Base-by-base conservation (phyloP, 177 flowering plant genomes). In the Telopea speciosissima region DNA sequence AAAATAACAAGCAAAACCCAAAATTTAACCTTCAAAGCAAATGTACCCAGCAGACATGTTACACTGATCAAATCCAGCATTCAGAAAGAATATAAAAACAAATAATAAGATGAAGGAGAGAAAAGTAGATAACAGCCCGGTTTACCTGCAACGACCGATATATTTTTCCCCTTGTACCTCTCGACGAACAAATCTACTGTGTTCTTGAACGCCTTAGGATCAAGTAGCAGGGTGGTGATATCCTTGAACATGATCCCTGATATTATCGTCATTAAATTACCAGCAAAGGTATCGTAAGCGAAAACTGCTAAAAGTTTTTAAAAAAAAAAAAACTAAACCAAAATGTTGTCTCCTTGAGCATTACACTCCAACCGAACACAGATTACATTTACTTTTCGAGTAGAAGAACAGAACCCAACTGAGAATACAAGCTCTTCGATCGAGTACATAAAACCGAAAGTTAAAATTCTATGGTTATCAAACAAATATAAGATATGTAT, bases 181-280 rank as follows among this genome's bases (percentile, higher is more conserved):
- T 95, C 97, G 31, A 95, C 93, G 81, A 95, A 95, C 83, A 95
- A 78, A 77, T 95, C 96, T 31, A 95, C 77, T 7, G 97, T 88
- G 81, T 95, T 86, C 77, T 87, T 93, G 83, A 95, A 95, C 3
- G 90, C 91, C 68, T 91, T 86, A 0, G 90, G 92, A 73, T 92
- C 89, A 49, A 92, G 92, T 54, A 92, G 79, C 69, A 92, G 78
- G 68, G 99, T 92, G 0, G 99, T 95, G 28, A 95, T 89, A 73
- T 92, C 97, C 75, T 89, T 97, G 78, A 95, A 95, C 97, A 90
- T 89, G 45, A 95, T 91, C 79, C 99, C 99, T 95, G 83, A 3
- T 19, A 58, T 58, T 58, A 58, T n/a, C 23, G 61, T n/a, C 61
- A 21, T 58, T 58, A 58, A 58, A 4, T 8, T 19, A 58, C 7